Conservation (phyloP, 2,329 filamentous ascomycete species). For the Triangularia verruculosa region DNA sequence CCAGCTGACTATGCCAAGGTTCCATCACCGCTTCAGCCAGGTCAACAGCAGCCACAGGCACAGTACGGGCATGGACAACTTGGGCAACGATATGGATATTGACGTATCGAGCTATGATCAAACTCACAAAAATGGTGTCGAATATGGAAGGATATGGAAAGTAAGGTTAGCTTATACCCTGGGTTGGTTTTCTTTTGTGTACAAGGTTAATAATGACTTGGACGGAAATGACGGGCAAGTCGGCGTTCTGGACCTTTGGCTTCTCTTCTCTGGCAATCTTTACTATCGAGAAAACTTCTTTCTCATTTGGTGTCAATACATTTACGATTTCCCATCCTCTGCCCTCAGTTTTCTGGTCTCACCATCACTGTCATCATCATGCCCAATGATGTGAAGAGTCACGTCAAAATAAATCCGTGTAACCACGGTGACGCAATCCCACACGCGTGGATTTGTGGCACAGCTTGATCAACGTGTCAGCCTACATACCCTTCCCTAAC, state of each 20-base stretch:
- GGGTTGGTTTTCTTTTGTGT: background rate
- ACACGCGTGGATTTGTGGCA: background rate
- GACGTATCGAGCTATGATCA: background rate
- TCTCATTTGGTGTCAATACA: background rate
- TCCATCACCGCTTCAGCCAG: conserved; percentile 1
- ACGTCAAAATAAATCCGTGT: background rate
- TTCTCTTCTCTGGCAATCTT: background rate
- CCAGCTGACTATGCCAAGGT: conserved; percentile 38
- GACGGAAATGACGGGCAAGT: background rate
- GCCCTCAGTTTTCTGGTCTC: background rate
- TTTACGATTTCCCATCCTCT: background rate
- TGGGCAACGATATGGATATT: conserved; percentile 17
- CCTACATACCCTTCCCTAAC: no score
- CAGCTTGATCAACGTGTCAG: no score
- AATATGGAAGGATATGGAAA: background rate
- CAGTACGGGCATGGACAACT: conserved; percentile 21
- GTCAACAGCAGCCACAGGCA: background rate
- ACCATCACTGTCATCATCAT: background rate
- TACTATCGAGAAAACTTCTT: no score
- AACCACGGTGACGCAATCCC: background rate
- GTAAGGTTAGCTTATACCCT: conserved; percentile 12
- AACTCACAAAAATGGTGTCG: background rate
- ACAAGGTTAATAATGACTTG: background rate
- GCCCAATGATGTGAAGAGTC: background rate
- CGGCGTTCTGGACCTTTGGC: background rate